phyloP scores from a whole-genome alignment of 306 rosid genomes.

The Bauhinia variegata region DNA sequence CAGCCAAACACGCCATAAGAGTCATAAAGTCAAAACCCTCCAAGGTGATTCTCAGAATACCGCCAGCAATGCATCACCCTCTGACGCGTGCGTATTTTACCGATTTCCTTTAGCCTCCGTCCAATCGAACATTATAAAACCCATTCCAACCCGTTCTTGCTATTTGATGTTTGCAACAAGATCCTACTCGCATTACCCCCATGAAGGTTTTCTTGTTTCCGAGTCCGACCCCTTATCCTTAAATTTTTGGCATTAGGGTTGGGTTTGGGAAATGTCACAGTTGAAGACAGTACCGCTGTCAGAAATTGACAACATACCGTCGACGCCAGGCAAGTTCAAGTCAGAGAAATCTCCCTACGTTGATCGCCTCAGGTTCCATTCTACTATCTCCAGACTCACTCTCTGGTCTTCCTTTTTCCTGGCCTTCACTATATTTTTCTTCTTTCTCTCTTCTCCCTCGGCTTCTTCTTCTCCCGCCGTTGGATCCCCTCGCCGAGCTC shows the following conservation, averaged over 20 bases:
- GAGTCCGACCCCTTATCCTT: background rate
- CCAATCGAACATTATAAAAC: background rate
- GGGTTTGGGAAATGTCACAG: slow-evolving; percentile 55
- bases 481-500: slow-evolving; percentile 45
- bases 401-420: slow-evolving; percentile 64
- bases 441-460: slow-evolving; percentile 39
- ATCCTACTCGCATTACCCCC: background rate
- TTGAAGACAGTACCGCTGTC: slow-evolving; percentile 48
- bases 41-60: background rate
- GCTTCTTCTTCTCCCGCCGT: slow-evolving; percentile 26
- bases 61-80: background rate
- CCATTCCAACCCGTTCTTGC: background rate
- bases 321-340: slow-evolving; percentile 82
- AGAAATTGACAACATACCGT: slow-evolving; percentile 62
- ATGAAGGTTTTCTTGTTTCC: background rate
- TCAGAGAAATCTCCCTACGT: slow-evolving; percentile 62
- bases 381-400: slow-evolving; percentile 56
- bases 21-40: background rate
- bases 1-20: background rate
- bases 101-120: background rate
- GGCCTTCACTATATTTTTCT: slow-evolving; percentile 48
- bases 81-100: background rate
- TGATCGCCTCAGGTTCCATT: slow-evolving; percentile 62
- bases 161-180: background rate
- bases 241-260: background rate